A percentile compares a stretch with the other conserved stretches of the same genome.
phyloP scores from a whole-genome alignment of 202 grass and related monocot genomes.

The Thinopyrum obtusiflorum region DNA sequence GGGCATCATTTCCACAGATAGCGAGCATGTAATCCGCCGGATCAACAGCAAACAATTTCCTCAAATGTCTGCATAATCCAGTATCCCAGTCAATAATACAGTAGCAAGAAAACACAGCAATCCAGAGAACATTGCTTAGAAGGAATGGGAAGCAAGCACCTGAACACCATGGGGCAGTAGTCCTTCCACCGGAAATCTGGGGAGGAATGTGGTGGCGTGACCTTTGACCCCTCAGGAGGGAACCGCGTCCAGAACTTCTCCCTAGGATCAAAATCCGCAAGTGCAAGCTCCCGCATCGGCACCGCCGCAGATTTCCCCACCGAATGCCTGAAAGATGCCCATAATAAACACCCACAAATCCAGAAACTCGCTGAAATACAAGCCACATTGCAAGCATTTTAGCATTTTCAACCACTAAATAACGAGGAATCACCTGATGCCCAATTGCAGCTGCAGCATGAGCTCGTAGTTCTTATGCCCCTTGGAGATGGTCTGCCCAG shows the following conservation, averaged over 20 bases:
- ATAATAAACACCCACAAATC: conserved; percentile 29
- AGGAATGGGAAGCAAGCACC: conserved; percentile 39
- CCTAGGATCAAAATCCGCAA: conserved; percentile 63
- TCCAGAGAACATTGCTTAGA: not conserved
- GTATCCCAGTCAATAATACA: conserved; percentile 17
- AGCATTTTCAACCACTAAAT: not conserved
- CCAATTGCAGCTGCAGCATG: conserved; percentile 94
- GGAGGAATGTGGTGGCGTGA: conserved; percentile 82
- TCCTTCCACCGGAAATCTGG: conserved; percentile 93
- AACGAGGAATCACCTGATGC: conserved; percentile 58
- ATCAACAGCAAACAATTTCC: conserved; percentile 86
- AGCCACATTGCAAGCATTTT: conserved; percentile 15
- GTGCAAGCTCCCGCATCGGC: conserved; percentile 55
- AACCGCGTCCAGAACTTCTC: conserved; percentile 97
- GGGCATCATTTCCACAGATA: conserved; percentile 84
- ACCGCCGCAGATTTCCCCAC: conserved; percentile 68
- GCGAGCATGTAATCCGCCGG: conserved; percentile 98
- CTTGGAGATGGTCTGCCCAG: conserved; percentile 90
- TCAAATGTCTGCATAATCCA: conserved; percentile 76
- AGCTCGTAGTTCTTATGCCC: conserved; percentile 98
- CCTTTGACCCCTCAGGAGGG: conserved; percentile 85
- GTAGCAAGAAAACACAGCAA: not conserved
- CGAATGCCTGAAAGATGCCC: conserved; percentile 62
- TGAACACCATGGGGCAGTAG: conserved; percentile 94
- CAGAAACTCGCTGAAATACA: not conserved